Percentiles rank a stretch among this genome's conserved stretches.
Conservation (phyloP, 2,329 filamentous ascomycete species). For the Diaporthe aspalathi region DNA sequence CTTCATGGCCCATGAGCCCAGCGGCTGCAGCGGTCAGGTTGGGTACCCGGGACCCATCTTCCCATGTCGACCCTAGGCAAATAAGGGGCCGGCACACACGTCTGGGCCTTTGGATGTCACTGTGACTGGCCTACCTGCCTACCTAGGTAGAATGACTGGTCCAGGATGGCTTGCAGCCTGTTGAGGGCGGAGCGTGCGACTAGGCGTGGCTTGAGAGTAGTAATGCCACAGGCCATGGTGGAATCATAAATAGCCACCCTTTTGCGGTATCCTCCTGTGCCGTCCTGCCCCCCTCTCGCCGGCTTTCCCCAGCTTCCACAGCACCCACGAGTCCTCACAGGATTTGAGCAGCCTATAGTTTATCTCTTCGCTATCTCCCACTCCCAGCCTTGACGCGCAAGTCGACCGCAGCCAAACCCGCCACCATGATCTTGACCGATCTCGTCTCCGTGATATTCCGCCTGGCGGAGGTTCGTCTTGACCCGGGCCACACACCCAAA, state of each 20-base stretch:
- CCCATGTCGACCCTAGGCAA: neutral
- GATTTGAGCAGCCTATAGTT: neutral
- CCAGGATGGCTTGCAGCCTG: constrained; percentile 9
- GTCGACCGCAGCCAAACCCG: too few relatives aligned
- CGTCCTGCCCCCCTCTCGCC: neutral
- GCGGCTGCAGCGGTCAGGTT: constrained; percentile 1
- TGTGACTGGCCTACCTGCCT: too few relatives aligned
- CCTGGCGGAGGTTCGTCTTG: constrained; percentile 53
- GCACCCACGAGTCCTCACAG: too few relatives aligned
- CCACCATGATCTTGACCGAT: constrained; percentile 66
- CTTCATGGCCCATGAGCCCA: constrained; percentile 2
- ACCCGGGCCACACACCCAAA: neutral
- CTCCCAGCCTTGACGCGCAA: constrained; percentile 37
- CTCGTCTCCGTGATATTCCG: constrained; percentile 69
- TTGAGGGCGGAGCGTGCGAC: neutral
- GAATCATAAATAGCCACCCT: constrained; percentile 28
- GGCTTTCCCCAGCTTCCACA: neutral
- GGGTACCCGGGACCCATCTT: neutral
- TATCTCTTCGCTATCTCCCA: too few relatives aligned
- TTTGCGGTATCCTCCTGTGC: neutral
- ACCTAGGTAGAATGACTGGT: constrained; percentile 30
- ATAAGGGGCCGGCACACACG: neutral
- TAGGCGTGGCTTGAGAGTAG: neutral
- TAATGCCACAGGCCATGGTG: neutral
- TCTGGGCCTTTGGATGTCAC: constrained; percentile 16